Evolutionary conservation across 352 stramenopile species (phyloP).

Genomic region (Phytophthora melonis): DNA sequence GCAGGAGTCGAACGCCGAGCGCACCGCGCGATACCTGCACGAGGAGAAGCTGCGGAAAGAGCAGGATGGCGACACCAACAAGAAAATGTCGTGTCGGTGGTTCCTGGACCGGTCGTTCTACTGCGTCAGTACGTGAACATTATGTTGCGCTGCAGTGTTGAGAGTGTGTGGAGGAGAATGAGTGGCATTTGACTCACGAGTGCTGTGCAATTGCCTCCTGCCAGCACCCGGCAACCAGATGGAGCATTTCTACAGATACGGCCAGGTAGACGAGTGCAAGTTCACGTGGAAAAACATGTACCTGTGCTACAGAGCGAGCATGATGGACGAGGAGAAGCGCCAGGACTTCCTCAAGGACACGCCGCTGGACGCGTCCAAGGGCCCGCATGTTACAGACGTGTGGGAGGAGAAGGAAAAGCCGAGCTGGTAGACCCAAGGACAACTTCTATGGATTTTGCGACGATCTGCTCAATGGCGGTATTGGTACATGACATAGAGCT

Average conservation of each 20-base stretch:
- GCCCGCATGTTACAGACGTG: slow-evolving; percentile 63
- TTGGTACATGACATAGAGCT: background rate
- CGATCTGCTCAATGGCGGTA: no score
- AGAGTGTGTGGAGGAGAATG: slow-evolving; percentile 34
- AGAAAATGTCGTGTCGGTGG: slow-evolving; percentile 77
- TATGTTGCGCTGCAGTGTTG: background rate
- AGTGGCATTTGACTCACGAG: background rate
- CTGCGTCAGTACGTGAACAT: slow-evolving; percentile 75
- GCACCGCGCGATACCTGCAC: slow-evolving; percentile 74
- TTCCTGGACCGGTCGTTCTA: slow-evolving; percentile 85
- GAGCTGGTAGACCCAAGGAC: slow-evolving; percentile 59
- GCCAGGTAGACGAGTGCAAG: slow-evolving; percentile 81
- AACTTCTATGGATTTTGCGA: background rate
- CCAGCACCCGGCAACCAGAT: slow-evolving; percentile 82
- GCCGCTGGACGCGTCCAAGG: slow-evolving; percentile 63
- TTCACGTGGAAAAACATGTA: slow-evolving; percentile 86
- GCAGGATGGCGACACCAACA: slow-evolving; percentile 43
- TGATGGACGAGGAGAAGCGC: slow-evolving; percentile 83
- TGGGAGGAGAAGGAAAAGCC: slow-evolving; percentile 76
- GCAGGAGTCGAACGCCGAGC: slow-evolving; percentile 54
- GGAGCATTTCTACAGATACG: slow-evolving; percentile 83
- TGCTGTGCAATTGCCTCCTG: slow-evolving; percentile 2
- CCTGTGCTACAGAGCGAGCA: slow-evolving; percentile 77
- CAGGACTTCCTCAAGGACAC: slow-evolving; percentile 77
- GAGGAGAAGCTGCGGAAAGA: slow-evolving; percentile 44